Base-by-base conservation (phyloP, 768 basidiomycete species). In the Mycena kentingensis region DNA sequence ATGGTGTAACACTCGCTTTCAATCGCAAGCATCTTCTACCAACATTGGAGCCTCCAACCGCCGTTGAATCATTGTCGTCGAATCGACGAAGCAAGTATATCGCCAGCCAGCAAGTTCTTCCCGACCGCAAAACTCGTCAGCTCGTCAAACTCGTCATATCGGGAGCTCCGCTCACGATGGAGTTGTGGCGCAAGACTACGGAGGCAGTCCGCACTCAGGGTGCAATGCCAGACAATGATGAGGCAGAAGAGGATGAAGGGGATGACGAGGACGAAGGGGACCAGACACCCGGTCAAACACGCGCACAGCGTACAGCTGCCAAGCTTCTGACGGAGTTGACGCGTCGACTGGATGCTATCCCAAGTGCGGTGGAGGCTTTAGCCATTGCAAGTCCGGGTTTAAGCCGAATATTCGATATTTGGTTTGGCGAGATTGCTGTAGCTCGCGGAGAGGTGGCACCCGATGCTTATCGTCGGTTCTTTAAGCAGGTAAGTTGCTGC, bases 1-100 rank as follows among this genome's bases (percentile, higher is more conserved):
- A 62, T 45, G 59, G 61, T 7, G 56, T 61, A 2, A 61, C 60
- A 0, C 46, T 63, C 5, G 55, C 60, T 0, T 63, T 63, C 39
- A 46, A 52, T 39, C 35, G 24, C 3, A 60, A 63, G 28, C 61
- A 63, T 34, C 21, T 63, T 1, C 47, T 47, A 2, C 38, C 51
- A 2, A 38, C 45, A 2, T 22, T 62, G 19, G 42, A 49, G 19
- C 60, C 60, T 13, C 60, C 61, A 1, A 62, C 61, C n/a, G 16
- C 32, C 3, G 21, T 50, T 2, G 29, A 53, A 18, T 10, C 11
- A 4, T 48, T 5, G 5, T 49, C n/a, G 29, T 22, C 2, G 44
- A 37, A 2, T 2, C 21, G 1, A 39, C 2, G 2, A 52, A 43
- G 1, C 5, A 22, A 32, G n/a, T 52, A 52, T 16, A 2, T 52